A percentile compares a stretch with the other conserved stretches of the same genome.
Conservation (phyloP, 495 filamentous ascomycete genomes). For the Penicillium turbatum region DNA sequence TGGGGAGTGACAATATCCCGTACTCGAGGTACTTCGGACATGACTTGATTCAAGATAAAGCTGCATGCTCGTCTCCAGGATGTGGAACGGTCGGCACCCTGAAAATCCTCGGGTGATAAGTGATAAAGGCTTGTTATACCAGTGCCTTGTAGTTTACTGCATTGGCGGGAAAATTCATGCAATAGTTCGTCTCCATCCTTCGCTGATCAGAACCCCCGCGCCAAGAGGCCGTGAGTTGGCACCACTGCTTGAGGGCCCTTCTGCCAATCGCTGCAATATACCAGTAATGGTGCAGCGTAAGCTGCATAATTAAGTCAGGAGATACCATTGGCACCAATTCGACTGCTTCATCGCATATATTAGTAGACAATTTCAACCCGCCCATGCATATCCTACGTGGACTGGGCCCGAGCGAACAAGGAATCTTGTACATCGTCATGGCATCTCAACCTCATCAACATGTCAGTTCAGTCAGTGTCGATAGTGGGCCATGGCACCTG, state of each 20-base stretch:
- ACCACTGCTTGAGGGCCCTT: background rate
- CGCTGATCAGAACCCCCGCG: background rate
- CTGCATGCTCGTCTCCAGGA: background rate
- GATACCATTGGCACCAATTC: background rate
- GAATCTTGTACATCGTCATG: background rate
- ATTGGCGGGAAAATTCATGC: background rate
- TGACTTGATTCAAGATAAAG: background rate
- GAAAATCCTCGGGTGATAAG: background rate
- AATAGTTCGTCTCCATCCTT: background rate
- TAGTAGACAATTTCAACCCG: background rate
- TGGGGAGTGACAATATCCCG: background rate
- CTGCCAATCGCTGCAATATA: background rate
- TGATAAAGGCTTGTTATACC: background rate
- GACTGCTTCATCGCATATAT: background rate
- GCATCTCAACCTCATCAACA: background rate
- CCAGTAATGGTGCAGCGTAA: constrained; percentile 1
- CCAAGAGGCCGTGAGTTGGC: background rate
- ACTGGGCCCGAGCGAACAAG: background rate
- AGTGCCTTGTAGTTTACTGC: background rate
- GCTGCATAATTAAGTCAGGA: constrained; percentile 6
- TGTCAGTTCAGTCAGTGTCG: background rate
- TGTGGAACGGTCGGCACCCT: background rate
- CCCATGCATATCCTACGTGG: constrained; percentile 1
- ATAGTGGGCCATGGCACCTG: background rate
- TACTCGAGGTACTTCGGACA: background rate